Evolutionary conservation across 2,329 filamentous ascomycete genomes (phyloP).

Genomic region (Colletotrichum musicola): DNA sequence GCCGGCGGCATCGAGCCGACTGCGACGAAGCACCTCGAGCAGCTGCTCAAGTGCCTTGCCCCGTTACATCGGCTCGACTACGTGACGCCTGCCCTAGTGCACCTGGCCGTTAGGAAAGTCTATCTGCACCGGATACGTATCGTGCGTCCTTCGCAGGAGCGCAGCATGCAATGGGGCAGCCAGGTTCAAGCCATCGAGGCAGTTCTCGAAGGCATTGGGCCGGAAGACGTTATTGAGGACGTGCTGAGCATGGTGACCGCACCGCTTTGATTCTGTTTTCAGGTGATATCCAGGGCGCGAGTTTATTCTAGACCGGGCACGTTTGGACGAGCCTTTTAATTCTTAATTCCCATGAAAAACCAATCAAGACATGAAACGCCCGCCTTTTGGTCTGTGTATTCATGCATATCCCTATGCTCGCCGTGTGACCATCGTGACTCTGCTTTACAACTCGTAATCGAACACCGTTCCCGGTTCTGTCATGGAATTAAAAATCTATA

Average conservation of each 20-base stretch:
- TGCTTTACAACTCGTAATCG: constrained; percentile 33
- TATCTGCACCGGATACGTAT: constrained; percentile 88
- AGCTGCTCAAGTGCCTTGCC: constrained; percentile 79
- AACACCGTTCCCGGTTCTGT: constrained; percentile 37
- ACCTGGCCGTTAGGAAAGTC: constrained; percentile 85
- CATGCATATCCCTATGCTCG: constrained; percentile 27
- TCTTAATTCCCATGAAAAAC: constrained; percentile 25
- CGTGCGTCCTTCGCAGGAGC: constrained; percentile 76
- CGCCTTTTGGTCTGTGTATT: constrained; percentile 29
- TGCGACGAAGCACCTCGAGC: constrained; percentile 82
- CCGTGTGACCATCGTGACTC: constrained; percentile 27
- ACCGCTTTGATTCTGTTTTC: constrained; percentile 55
- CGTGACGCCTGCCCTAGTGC: constrained; percentile 86
- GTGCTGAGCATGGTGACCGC: constrained; percentile 69
- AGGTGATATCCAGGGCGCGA: constrained; percentile 11
- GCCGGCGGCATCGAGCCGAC: constrained; percentile 80
- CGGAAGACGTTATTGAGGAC: constrained; percentile 75
- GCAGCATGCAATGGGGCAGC: constrained; percentile 95
- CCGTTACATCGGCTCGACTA: constrained; percentile 85
- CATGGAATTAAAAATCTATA: constrained; percentile 42
- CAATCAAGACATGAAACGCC: constrained; percentile 33
- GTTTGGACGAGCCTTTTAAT: constrained; percentile 19
- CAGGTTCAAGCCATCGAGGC: constrained; percentile 76
- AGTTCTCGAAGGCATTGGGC: constrained; percentile 71
- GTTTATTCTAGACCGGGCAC: constrained; percentile 22